These are phyloP conservation scores for Chlamydomonas urium DNA, from an alignment of 139 green algal genomes.

Conservation along the genomic window DNA sequence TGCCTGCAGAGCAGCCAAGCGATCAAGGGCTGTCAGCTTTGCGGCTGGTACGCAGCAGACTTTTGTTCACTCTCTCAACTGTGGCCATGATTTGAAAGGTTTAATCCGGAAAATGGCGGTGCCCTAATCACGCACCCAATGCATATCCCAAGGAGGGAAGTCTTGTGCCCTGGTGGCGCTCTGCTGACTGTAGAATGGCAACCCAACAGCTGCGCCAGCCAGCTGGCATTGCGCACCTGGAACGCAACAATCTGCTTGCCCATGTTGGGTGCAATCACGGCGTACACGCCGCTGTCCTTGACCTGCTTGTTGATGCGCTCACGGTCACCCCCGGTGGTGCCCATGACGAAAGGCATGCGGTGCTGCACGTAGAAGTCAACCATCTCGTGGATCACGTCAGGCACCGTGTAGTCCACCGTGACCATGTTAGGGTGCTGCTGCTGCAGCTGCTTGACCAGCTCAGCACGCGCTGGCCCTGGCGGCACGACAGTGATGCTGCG, in stretches of 20 bases:
- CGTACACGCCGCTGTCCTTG: conserved; percentile 58
- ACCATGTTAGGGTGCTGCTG: conserved; percentile 59
- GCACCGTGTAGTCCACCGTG: conserved; percentile 96
- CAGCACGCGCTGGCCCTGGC: conserved; percentile 9
- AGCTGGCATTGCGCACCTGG: no score
- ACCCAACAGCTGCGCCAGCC: no score
- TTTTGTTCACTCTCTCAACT: no score
- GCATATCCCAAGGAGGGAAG: no score
- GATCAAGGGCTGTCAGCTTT: no score
- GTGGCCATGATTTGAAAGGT: no score
- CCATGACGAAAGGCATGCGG: conserved; percentile 95
- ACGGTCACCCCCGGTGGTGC: conserved; percentile 94
- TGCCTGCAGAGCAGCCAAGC: conserved; percentile 59
- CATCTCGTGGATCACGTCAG: conserved; percentile 80
- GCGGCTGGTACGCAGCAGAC: no score
- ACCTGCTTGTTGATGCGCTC: conserved; percentile 29
- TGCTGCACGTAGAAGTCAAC: conserved; percentile 79
- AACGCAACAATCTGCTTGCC: conserved; percentile 95
- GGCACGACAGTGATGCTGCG: neutral
- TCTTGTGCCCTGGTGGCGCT: no score
- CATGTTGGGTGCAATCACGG: conserved; percentile 98
- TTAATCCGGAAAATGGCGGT: no score
- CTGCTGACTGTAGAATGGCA: no score
- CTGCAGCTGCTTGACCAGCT: conserved; percentile 19
- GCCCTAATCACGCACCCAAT: no score